phyloP scores from a whole-genome alignment of 345 rosid species.

The Alliaria petiolata region DNA sequence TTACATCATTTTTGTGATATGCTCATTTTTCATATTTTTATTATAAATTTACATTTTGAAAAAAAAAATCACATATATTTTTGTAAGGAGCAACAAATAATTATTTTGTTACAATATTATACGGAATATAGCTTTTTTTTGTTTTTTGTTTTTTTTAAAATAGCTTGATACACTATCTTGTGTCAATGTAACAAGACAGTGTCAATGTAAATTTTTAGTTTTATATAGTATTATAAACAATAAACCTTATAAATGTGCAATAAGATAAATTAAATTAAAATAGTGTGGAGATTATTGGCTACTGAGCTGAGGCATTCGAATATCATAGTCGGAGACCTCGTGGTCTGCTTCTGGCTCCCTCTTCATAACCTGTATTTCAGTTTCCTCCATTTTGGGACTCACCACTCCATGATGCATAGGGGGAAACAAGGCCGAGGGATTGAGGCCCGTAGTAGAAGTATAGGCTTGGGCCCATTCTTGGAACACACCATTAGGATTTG shows the following conservation, averaged over 20 bases:
- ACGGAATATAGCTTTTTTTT: no score
- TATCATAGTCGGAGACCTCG: constrained; percentile 41
- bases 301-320: constrained; percentile 33
- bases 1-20: background rate
- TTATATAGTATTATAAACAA: no score
- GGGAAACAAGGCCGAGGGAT: constrained; percentile 38
- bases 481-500: constrained; percentile 36
- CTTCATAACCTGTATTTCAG: background rate
- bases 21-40: background rate
- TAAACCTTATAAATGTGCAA: background rate
- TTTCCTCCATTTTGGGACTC: constrained; percentile 3
- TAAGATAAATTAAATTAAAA: background rate
- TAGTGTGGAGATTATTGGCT: constrained; percentile 23
- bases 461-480: constrained; percentile 43
- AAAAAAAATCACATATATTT: background rate
- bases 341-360: constrained; percentile 23
- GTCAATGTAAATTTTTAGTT: no score
- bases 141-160: no score
- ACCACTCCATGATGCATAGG: constrained; percentile 25
- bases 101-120: no score
- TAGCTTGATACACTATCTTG: background rate
- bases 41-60: background rate
- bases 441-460: constrained; percentile 16
- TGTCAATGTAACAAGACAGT: no score
- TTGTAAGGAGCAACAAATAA: background rate